Evolutionary conservation across 441 rosid species (phyloP).

Genomic region (Pelargonium australe): DNA sequence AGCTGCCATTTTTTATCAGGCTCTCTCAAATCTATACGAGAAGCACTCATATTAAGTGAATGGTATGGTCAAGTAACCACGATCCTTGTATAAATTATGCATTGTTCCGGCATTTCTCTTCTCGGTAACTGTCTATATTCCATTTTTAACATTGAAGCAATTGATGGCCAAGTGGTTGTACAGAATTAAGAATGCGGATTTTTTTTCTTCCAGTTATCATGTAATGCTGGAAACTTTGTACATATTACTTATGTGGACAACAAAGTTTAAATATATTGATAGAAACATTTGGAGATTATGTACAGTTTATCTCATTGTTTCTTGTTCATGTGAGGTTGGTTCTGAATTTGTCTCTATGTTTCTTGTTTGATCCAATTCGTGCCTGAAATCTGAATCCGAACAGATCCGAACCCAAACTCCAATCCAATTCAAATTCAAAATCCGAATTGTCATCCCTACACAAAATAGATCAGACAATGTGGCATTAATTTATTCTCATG

Average conservation of each 20-base stretch:
- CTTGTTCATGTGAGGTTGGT: neutral
- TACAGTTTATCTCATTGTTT: too few species aligned
- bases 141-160: neutral
- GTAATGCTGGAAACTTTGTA: neutral
- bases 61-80: neutral
- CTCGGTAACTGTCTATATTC: neutral
- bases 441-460: too few species aligned
- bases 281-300: neutral
- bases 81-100: neutral
- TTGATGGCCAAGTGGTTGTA: constrained; percentile 2
- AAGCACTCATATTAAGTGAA: constrained; percentile 23
- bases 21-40: constrained; percentile 58
- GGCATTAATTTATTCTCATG: too few species aligned
- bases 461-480: too few species aligned
- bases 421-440: too few species aligned
- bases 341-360: neutral
- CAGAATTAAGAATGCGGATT: neutral
- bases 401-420: too few species aligned
- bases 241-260: neutral
- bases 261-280: neutral
- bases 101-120: neutral
- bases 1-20: constrained; percentile 68
- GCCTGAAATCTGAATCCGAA: too few species aligned
- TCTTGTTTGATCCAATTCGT: too few species aligned
- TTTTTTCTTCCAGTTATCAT: neutral